Evolutionary conservation across 1,284 basidiomycete species (phyloP).

Genomic region (Sparassis latifolia): DNA sequence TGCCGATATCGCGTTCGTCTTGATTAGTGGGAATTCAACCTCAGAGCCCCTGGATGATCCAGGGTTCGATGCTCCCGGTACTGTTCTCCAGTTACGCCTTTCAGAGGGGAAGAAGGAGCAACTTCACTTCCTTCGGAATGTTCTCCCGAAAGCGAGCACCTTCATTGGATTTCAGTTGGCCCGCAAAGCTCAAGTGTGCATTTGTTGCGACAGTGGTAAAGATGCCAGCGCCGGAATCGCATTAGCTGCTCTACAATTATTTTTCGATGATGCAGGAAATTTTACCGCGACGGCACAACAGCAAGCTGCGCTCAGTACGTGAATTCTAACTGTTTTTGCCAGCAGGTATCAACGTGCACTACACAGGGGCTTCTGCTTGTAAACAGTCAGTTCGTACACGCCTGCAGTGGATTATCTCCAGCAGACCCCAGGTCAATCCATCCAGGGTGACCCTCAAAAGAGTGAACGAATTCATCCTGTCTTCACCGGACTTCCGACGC

Average conservation of each 20-base stretch:
- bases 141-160: conserved; percentile 42
- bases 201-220: conserved; percentile 51
- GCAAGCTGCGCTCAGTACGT: conserved; percentile 9
- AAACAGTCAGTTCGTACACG: conserved; percentile 62
- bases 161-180: conserved; percentile 41
- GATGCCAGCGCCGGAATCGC: conserved; percentile 62
- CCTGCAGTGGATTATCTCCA: conserved; percentile 77
- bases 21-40: conserved; percentile 7
- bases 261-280: conserved; percentile 50
- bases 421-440: conserved; percentile 67
- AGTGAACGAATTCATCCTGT: conserved; percentile 71
- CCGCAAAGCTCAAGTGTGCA: conserved; percentile 34
- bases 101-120: conserved; percentile 50
- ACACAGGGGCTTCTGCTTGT: conserved; percentile 21
- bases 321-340: not conserved
- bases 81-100: conserved; percentile 26
- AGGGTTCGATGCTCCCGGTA: not conserved
- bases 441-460: conserved; percentile 70
- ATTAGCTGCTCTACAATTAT: conserved; percentile 47
- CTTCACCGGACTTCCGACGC: conserved; percentile 22
- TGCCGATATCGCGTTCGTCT: conserved; percentile 12
- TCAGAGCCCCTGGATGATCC: too few relatives aligned
- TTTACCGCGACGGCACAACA: conserved; percentile 11
- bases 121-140: conserved; percentile 37
- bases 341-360: not conserved